Evolutionary conservation across 345 rosid species (phyloP), one percentile per base, ranked within the genome.

Genomic region (Eucalyptus marginata): DNA sequence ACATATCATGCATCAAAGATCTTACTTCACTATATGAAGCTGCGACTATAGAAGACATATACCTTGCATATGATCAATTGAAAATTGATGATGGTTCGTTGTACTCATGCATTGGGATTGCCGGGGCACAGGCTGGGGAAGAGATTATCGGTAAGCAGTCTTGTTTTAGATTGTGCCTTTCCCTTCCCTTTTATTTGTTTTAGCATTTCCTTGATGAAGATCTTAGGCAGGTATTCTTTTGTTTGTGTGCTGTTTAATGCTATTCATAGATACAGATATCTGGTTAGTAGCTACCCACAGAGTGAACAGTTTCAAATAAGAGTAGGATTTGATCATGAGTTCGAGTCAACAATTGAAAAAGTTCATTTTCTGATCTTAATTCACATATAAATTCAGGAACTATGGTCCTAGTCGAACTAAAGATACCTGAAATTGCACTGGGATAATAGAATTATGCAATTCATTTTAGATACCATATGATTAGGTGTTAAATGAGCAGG

Each of bases 101-200:
- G 90, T 96, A 98, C 91, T 96, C 99, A 27, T 98, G 99, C 92
- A 93, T 96, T 76, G 99, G 99, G 87, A 90, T 98, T 87, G 99
- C 99, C 20, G 99, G 99, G n/a, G 92, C 91, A 88, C 96, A 98
- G 92, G 95, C 99, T 58, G 95, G 98, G 36, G 98, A 95, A 86
- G 96, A 93, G 62, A 90, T 87, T 29, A 64, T 89, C 12, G 95
- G 96, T 96, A 90, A 93, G 90, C 88, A 87, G 59, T 87, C 62
- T 76, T 40, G 83, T 40, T 71, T 71, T 71, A 71, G 81, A 71
- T 33, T 71, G 20, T 88, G 59, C n/a, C 64, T 47, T 71, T 66
- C 18, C n/a, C 49, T 43, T 8, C 29, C 84, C 46, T 76, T 76
- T 76, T 76, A 76, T 76, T 40, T 76, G 47, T 76, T 36, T 76